Conservation (phyloP, 2,329 filamentous ascomycete species). For the Rhinocladiella mackenziei region DNA sequence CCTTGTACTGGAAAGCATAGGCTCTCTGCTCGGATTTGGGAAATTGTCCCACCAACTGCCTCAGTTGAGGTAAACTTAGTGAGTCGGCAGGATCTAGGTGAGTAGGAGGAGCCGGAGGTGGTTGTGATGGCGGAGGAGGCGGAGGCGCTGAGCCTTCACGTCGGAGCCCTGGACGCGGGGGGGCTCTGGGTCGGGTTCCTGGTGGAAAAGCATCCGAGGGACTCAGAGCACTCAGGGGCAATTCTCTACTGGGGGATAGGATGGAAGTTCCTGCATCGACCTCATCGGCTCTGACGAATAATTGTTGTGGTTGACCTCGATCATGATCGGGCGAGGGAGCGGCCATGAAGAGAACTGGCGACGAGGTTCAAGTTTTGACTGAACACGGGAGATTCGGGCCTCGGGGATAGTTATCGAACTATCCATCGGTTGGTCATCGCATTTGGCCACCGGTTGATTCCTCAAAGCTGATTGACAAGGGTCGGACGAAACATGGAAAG, state of each 20-base stretch:
- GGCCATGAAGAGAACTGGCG: conserved; percentile 5
- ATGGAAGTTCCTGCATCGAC: conserved; percentile 48
- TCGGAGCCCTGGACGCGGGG: conserved; percentile 29
- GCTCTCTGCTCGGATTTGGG: conserved; percentile 64
- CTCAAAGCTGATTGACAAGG: too few relatives aligned
- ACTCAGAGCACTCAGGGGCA: conserved; percentile 24
- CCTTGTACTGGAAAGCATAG: conserved; percentile 82
- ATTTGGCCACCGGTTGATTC: too few relatives aligned
- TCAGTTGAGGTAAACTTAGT: conserved; percentile 69
- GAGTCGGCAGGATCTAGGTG: conserved; percentile 56
- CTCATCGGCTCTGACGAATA: conserved; percentile 47
- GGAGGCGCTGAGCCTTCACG: conserved; percentile 37
- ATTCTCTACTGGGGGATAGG: conserved; percentile 31
- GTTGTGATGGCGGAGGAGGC: conserved; percentile 46
- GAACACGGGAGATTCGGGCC: not conserved
- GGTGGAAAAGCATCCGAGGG: conserved; percentile 7
- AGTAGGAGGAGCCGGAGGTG: conserved; percentile 40
- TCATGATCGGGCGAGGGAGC: conserved; percentile 8
- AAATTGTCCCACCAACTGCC: conserved; percentile 69
- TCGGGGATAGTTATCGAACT: too few relatives aligned
- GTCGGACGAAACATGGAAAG: too few relatives aligned
- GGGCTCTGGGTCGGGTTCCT: conserved; percentile 16
- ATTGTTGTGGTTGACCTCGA: conserved; percentile 16
- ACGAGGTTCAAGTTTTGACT: not conserved
- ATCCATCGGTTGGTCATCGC: too few relatives aligned